Percentiles rank a stretch among this genome's conserved stretches.
phyloP scores from a whole-genome alignment of 768 basidiomycete genomes.

The Boletus vermiculosoides region DNA sequence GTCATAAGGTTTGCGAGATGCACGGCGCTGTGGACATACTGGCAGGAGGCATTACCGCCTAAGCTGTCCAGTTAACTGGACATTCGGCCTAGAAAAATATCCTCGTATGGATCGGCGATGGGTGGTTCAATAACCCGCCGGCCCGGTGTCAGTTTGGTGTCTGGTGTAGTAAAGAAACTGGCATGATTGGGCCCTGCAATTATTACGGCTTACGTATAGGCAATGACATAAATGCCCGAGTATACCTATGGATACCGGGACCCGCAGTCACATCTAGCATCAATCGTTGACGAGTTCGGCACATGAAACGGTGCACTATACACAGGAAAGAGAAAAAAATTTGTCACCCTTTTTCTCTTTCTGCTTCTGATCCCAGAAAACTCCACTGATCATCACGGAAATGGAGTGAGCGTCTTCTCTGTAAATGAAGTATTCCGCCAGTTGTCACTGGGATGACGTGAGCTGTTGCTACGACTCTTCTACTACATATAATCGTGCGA shows the following conservation, averaged over 20 bases:
- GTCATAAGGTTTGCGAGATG: too few species aligned
- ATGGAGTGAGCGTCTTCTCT: neutral
- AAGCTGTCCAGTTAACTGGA: neutral
- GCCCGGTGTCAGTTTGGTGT: neutral
- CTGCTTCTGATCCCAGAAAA: neutral
- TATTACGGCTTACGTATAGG: too few species aligned
- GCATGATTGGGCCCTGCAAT: too few species aligned
- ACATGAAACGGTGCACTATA: slow-evolving; percentile 4
- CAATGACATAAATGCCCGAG: neutral
- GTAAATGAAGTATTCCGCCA: neutral
- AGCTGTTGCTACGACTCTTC: neutral
- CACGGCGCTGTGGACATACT: neutral
- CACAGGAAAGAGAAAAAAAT: neutral
- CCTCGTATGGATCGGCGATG: neutral
- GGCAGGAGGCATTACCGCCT: neutral
- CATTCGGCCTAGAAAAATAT: neutral
- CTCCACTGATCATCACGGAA: neutral
- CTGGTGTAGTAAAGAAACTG: too few species aligned
- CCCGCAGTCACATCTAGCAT: neutral
- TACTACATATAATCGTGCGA: neutral
- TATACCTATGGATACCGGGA: neutral
- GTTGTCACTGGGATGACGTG: slow-evolving; percentile 4
- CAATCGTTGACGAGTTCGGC: neutral
- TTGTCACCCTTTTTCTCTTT: neutral
- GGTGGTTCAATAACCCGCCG: neutral